Evolutionary conservation across 2,329 filamentous ascomycete species (phyloP), one percentile per base, ranked within the genome.

Genomic region (Aspergillus awamori): DNA sequence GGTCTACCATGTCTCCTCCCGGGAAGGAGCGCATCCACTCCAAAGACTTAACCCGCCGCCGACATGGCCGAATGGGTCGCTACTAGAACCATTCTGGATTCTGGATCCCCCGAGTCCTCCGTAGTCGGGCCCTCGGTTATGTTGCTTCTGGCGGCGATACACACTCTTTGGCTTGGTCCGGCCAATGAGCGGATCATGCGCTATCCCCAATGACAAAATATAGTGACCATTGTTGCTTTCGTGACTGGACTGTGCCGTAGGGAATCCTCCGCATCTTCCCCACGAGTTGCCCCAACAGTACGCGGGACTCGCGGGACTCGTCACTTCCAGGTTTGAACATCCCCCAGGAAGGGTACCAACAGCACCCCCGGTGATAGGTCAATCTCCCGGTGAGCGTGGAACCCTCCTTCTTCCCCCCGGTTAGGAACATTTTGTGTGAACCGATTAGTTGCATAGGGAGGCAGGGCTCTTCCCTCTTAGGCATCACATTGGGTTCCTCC

Each of bases 261-360:
- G 64, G 58, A 56, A 39, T 39, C 47, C 68, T 69, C 68, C 68
- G 67, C 67, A 66, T 65, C 60, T 61, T 65, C 69, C 67, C 65
- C 63, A 65, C 62, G 52, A 48, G 33, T 30, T 53, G 41, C 60
- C 49, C 45, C 49, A 59, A 55, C 48, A 33, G 43, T 22, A 33
- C 13, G 20, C 53, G 54, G 33, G 61, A 65, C 62, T 60, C 13
- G 15, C 53, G 54, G 26, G 61, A 66, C 62, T 61, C 64, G 63
- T 66, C 17, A 59, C 22, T 61, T 20, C 5, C 33, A 36, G 33
- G 17, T 57, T 63, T 66, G 62, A 51, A 52, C 39, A 53, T 53
- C 61, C 59, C 62, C 63, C 67, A 36, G 58, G 49, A 45, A 53
- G 49, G 43, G 43, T 36, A 36, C 30, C 24, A 47, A 39, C 58